Conservation (phyloP, 352 stramenopile species). For the Pseudoperonospora humuli region DNA sequence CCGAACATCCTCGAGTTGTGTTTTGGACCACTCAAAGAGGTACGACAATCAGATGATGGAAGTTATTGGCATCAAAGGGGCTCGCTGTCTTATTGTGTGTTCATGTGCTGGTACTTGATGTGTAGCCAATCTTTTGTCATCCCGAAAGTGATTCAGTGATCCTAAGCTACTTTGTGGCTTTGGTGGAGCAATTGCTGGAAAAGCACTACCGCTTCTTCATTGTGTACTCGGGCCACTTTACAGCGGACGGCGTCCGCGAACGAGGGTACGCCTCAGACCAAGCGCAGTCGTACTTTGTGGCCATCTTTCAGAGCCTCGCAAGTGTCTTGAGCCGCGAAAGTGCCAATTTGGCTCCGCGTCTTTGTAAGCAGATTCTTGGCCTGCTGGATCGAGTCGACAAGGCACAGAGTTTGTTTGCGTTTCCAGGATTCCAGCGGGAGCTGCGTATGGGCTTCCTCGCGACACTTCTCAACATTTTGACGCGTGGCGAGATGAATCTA, state of each 20-base stretch:
- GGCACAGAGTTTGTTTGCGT: conserved; percentile 55
- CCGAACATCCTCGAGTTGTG: conserved; percentile 73
- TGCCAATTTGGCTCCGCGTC: conserved; percentile 40
- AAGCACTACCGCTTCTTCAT: conserved; percentile 83
- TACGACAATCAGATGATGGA: conserved; percentile 13
- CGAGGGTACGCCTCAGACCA: conserved; percentile 55
- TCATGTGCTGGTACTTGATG: background rate
- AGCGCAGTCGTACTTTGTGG: conserved; percentile 63
- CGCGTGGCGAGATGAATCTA: conserved; percentile 69
- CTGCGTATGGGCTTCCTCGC: conserved; percentile 69
- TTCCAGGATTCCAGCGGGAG: conserved; percentile 64
- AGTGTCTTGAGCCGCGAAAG: conserved; percentile 50
- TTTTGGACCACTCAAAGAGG: conserved; percentile 72
- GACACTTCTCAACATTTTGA: conserved; percentile 73
- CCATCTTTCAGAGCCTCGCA: conserved; percentile 69
- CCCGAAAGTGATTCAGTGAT: conserved; percentile 62
- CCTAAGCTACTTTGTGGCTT: conserved; percentile 56
- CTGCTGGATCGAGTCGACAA: conserved; percentile 62
- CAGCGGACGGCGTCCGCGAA: conserved; percentile 39
- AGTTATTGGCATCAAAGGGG: background rate
- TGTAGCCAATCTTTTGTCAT: conserved; percentile 62
- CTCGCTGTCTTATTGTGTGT: background rate
- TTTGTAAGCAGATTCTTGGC: conserved; percentile 68
- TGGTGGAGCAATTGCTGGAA: conserved; percentile 68
- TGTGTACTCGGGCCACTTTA: conserved; percentile 34